These are phyloP conservation scores for Eragrostis nindensis DNA, from an alignment of 176 grass and related monocot species.

Conservation along the genomic window DNA sequence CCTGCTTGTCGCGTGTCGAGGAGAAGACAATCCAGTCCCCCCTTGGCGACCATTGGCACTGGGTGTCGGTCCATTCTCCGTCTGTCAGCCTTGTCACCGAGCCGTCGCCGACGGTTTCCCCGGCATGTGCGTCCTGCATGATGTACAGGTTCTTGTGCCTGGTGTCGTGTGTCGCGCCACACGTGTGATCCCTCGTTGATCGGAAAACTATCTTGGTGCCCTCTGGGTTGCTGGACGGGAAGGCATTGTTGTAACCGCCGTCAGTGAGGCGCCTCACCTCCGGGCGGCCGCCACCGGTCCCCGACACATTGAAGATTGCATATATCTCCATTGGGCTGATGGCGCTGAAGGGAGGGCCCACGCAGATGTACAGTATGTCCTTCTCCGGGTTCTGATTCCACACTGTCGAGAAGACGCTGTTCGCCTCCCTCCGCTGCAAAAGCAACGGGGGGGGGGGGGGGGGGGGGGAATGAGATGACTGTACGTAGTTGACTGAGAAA, in stretches of 20 bases:
- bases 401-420: conserved; percentile 28
- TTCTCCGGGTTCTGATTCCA: conserved; percentile 47
- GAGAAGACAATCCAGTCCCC: conserved; percentile 65
- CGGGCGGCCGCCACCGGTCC: too few species aligned
- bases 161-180: not conserved
- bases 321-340: conserved; percentile 8
- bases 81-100: conserved; percentile 29
- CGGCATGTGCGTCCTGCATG: conserved; percentile 38
- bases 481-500: too few species aligned
- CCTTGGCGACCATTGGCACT: conserved; percentile 50
- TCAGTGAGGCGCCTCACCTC: conserved; percentile 5
- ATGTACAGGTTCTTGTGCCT: conserved; percentile 50
- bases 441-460: too few species aligned
- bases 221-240: conserved; percentile 22
- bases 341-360: not conserved
- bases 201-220: conserved; percentile 41
- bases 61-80: conserved; percentile 40
- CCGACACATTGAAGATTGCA: not conserved
- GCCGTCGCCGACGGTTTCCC: not conserved
- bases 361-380: conserved; percentile 26
- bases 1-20: conserved; percentile 32
- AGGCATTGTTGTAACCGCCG: conserved; percentile 34
- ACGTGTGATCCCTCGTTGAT: conserved; percentile 15
- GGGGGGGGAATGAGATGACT: too few species aligned
- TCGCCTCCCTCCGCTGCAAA: not conserved